Evolutionary conservation across 768 basidiomycete species (phyloP), one percentile per base, ranked within the genome.

Genomic region (Hypsizygus marmoreus): DNA sequence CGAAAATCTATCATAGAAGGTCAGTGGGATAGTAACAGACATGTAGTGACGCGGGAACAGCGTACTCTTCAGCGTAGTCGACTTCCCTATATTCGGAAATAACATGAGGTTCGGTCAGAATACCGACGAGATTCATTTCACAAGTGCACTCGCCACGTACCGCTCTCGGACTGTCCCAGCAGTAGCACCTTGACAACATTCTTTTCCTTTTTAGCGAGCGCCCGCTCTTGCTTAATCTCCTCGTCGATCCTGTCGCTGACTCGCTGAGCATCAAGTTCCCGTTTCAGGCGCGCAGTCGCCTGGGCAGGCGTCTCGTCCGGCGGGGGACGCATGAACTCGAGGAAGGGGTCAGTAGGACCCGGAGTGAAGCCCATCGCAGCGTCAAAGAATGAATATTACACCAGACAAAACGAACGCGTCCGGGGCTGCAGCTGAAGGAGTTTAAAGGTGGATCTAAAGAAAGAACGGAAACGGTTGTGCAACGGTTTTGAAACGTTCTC

Each of bases 101-200:
- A 17, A 49, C n/a, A n/a, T n/a, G n/a, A n/a, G n/a, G n/a, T n/a
- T n/a, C n/a, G n/a, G n/a, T n/a, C n/a, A n/a, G n/a, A n/a, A n/a
- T n/a, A n/a, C n/a, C n/a, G n/a, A n/a, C n/a, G n/a, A n/a, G n/a
- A n/a, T n/a, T n/a, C n/a, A n/a, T n/a, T n/a, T n/a, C n/a, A n/a
- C n/a, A n/a, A n/a, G n/a, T n/a, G n/a, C n/a, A n/a, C n/a, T n/a
- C n/a, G n/a, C n/a, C n/a, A 67, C 80, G 63, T 50, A 82, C 82
- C 82, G 47, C 81, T 82, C 62, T 83, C 83, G 28, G 81, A 74
- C 55, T 84, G 82, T 22, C 84, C 84, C n/a, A 86, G 65, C 2
- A 86, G 53, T 2, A 86, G 62, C 28, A 86, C 68, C 53, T 80
- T 84, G 42, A 84, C 68, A 17, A 77, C 63, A 51, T 70, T 68